A percentile compares a stretch with the other conserved stretches of the same genome.
phyloP scores from a whole-genome alignment of 2,329 filamentous ascomycete genomes.

The Colletotrichum sp. region DNA sequence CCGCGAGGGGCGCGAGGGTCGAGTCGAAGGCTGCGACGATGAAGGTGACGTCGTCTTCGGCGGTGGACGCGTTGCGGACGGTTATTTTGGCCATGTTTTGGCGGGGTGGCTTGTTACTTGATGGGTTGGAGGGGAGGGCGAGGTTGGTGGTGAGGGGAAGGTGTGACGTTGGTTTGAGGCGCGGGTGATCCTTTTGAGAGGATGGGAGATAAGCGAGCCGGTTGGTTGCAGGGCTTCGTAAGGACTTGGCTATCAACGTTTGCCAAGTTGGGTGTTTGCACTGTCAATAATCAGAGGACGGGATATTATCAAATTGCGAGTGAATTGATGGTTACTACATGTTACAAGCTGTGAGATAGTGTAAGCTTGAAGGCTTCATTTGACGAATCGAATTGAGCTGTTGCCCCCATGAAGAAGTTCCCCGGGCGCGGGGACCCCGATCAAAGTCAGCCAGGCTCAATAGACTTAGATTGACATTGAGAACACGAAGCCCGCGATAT shows the following conservation, averaged over 20 bases:
- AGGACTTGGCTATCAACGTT: background rate
- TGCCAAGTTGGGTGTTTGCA: background rate
- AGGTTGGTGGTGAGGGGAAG: background rate
- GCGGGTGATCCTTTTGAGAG: background rate
- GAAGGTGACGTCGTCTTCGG: slow-evolving; percentile 30
- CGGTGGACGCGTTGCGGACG: slow-evolving; percentile 26
- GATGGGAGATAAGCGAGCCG: background rate
- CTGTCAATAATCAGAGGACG: background rate
- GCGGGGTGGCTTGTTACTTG: fast-evolving
- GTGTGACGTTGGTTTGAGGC: background rate
- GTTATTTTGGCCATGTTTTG: background rate
- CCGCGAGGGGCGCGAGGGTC: slow-evolving; percentile 29
- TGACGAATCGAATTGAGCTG: no score
- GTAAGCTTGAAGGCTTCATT: no score
- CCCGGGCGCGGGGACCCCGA: no score
- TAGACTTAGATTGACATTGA: background rate
- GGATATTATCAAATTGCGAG: no score
- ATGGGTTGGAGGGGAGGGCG: fast-evolving
- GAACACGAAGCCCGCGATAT: fast-evolving
- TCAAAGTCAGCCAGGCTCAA: background rate
- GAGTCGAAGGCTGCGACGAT: slow-evolving; percentile 34
- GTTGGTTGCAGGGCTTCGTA: background rate
- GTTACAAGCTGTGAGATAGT: no score
- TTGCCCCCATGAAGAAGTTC: no score
- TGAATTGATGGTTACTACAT: no score